phyloP scores from a whole-genome alignment of 2,329 filamentous ascomycete species.

The Aspergillus eucalypticola region DNA sequence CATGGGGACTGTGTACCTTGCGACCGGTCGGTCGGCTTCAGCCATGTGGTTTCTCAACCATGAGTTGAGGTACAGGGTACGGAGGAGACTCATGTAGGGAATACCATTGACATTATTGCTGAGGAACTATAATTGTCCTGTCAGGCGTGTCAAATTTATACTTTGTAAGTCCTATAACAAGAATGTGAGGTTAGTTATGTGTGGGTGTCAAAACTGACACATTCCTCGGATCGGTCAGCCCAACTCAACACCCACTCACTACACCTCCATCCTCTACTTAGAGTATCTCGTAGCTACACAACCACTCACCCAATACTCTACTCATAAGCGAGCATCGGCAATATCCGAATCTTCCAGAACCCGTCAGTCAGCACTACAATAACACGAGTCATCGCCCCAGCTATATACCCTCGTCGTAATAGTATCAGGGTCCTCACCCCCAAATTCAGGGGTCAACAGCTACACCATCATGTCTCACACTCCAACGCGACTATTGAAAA shows the following conservation, averaged over 20 bases:
- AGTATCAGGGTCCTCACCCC: not conserved
- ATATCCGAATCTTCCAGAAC: slow-evolving; percentile 1
- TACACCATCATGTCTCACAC: not conserved
- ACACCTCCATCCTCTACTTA: too few species aligned
- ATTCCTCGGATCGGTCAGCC: not conserved
- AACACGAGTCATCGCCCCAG: not conserved
- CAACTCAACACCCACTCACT: not conserved
- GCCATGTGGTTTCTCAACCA: too few species aligned
- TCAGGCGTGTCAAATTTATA: too few species aligned
- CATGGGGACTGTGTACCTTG: too few species aligned
- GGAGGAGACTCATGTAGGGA: too few species aligned
- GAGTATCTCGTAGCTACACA: not conserved
- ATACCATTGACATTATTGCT: too few species aligned
- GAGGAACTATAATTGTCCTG: too few species aligned
- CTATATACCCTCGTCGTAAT: not conserved
- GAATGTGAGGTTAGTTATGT: not conserved
- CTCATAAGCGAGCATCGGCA: not conserved
- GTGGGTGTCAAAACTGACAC: not conserved
- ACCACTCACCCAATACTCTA: too few species aligned
- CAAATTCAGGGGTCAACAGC: not conserved
- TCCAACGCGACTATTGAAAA: not conserved
- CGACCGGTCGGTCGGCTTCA: too few species aligned
- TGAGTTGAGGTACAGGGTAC: too few species aligned
- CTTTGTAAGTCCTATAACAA: too few species aligned
- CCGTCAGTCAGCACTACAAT: not conserved